Conservation (phyloP, 2,329 filamentous ascomycete genomes). For the Aspergillus felis region DNA sequence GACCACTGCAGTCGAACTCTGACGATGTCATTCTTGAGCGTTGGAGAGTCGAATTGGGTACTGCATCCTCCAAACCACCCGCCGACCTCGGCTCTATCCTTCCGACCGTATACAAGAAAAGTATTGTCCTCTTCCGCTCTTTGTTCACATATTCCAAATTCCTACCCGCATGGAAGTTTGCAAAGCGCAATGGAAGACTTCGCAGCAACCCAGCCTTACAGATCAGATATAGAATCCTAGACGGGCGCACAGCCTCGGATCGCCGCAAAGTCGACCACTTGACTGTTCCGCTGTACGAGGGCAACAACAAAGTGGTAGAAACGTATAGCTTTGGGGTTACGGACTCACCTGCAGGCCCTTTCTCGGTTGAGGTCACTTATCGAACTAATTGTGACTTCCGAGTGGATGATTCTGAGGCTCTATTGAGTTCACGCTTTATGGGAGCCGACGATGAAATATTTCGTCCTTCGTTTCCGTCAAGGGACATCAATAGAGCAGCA, state of each 20-base stretch:
- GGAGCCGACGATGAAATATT: slow-evolving; percentile 86
- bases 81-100: slow-evolving; percentile 57
- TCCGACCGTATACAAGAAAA: slow-evolving; percentile 94
- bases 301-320: slow-evolving; percentile 61
- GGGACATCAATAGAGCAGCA: slow-evolving; percentile 32
- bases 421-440: slow-evolving; percentile 91
- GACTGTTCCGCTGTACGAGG: slow-evolving; percentile 64
- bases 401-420: slow-evolving; percentile 83
- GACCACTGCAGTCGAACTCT: slow-evolving; percentile 45
- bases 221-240: slow-evolving; percentile 74
- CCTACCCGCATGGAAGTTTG: slow-evolving; percentile 81
- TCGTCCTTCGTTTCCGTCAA: slow-evolving; percentile 67
- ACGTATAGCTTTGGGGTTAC: slow-evolving; percentile 78
- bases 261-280: slow-evolving; percentile 63
- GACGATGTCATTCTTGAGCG: slow-evolving; percentile 83
- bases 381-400: slow-evolving; percentile 86
- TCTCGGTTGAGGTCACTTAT: slow-evolving; percentile 78
- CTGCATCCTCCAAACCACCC: slow-evolving; percentile 52
- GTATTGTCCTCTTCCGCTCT: slow-evolving; percentile 88
- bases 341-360: slow-evolving; percentile 78
- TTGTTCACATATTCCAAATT: slow-evolving; percentile 79
- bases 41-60: slow-evolving; percentile 81
- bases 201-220: slow-evolving; percentile 61
- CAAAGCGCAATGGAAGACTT: slow-evolving; percentile 68
- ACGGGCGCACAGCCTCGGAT: slow-evolving; percentile 50